A percentile compares a stretch with the other conserved stretches of the same genome.
Evolutionary conservation across 2,329 filamentous ascomycete species (phyloP).

Genomic region (Cladosporium sp.): DNA sequence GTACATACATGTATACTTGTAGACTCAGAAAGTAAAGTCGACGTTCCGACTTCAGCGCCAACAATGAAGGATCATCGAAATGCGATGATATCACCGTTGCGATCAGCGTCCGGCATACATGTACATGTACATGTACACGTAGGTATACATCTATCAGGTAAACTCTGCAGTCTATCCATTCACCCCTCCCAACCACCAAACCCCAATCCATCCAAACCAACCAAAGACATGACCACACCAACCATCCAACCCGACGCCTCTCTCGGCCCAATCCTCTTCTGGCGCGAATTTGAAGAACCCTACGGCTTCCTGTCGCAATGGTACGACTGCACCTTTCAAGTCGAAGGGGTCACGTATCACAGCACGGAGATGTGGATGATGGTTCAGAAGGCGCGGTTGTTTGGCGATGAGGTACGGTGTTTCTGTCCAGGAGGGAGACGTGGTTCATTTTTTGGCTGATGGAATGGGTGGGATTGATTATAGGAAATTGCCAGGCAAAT

Average conservation of each 20-base stretch:
- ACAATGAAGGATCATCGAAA: no score
- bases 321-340: constrained; percentile 50
- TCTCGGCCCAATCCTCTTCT: constrained; percentile 33
- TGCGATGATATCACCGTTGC: no score
- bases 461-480: background rate
- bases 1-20: no score
- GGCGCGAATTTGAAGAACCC: constrained; percentile 38
- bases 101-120: no score
- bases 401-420: constrained; percentile 36
- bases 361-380: constrained; percentile 48
- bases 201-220: no score
- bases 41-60: no score
- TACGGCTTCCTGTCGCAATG: constrained; percentile 62
- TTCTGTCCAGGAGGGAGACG: background rate
- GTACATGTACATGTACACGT: no score
- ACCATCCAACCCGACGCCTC: background rate
- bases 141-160: no score
- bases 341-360: constrained; percentile 34
- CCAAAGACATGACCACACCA: constrained; percentile 6
- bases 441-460: no score
- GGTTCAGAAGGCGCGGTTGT: constrained; percentile 42
- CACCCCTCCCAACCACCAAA: no score
- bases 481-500: constrained; percentile 44
- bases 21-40: no score
- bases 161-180: no score